Base-by-base conservation (phyloP, 1,139 yeast species). In the Yamadazyma atlantica region DNA sequence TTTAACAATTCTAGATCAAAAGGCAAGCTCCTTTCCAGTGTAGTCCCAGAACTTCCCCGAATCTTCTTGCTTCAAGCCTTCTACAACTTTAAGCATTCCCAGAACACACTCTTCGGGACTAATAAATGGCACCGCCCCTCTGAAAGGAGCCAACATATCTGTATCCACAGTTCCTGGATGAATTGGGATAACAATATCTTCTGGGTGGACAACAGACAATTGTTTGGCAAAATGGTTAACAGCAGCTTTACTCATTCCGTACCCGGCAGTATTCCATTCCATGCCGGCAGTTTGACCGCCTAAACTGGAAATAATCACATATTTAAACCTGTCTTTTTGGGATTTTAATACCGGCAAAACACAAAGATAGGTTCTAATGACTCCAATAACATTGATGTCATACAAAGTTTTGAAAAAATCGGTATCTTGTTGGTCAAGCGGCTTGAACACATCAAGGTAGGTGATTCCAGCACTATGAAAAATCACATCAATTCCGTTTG, bases 121-220 rank as follows among this genome's bases (percentile, higher is more conserved):
- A 13, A 35, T 26, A 22, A 21, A 11, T 6, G 9, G 9, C 4
- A 6, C 15, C 9, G 4, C n/a, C 2, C 15, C 18, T 9, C n/a
- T 14, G 6, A 11, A n/a, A 14, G 14, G 9, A 6, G 26, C 22
- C 12, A 52, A 50, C 44, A 52, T 52, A 37, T 61, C 66, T 26
- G 62, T 61, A 12, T 48, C 39, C 11, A 57, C 64, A 30, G 53
- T 31, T 3, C 71, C 71, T 11, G 72, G 71, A 27, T 58, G 58
- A 28, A 61, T 40, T 10, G 60, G 30, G 11, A 28, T 11, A 4
- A 34, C 19, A 10, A 19, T 15, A 15, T 85, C 75, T 62, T 55
- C 4, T 82, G 78, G 35, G 14, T 38, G 32, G 12, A 36, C 37
- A 23, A 30, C 1, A 15, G 33, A 11, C 7, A 36, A 9, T 16